Conservation (phyloP, 208 protist genomes). For the Crithidia acanthocephali region DNA sequence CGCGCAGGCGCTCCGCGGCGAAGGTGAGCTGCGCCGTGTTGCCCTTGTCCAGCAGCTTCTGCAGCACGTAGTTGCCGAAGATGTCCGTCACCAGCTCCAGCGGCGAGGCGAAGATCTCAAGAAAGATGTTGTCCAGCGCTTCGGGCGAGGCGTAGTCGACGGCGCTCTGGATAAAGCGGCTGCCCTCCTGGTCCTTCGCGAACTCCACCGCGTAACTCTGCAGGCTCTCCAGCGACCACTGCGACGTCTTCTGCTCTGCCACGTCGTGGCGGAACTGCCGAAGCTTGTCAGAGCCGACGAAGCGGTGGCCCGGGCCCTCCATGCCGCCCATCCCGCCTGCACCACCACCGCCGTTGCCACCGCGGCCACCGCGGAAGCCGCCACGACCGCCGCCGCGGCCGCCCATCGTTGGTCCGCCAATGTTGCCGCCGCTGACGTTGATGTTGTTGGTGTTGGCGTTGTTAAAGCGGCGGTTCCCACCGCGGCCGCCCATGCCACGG, state of each 20-base stretch:
- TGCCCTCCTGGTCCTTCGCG: constrained; percentile 97
- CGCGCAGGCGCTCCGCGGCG: constrained; percentile 83
- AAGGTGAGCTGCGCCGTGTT: constrained; percentile 76
- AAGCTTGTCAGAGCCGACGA: constrained; percentile 65
- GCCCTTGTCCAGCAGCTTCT: constrained; percentile 98
- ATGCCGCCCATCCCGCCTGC: constrained; percentile 35
- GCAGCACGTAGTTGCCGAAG: constrained; percentile 99
- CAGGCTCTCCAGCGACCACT: constrained; percentile 87
- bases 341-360: constrained; percentile 31
- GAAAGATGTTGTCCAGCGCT: constrained; percentile 91
- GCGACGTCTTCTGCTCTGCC: constrained; percentile 42
- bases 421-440: background rate
- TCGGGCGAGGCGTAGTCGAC: constrained; percentile 87
- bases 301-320: constrained; percentile 39
- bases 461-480: constrained; percentile 34
- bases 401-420: background rate
- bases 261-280: constrained; percentile 68
- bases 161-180: constrained; percentile 97
- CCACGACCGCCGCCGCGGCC: background rate
- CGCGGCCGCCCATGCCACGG: constrained; percentile 24
- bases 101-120: constrained; percentile 92
- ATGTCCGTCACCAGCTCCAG: constrained; percentile 97
- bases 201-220: constrained; percentile 95
- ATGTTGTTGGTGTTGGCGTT: constrained; percentile 20
- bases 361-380: constrained; percentile 12